Evolutionary conservation across 176 grass and related monocot species (phyloP), one percentile per base, ranked within the genome.

Genomic region (Raddia distichophylla): DNA sequence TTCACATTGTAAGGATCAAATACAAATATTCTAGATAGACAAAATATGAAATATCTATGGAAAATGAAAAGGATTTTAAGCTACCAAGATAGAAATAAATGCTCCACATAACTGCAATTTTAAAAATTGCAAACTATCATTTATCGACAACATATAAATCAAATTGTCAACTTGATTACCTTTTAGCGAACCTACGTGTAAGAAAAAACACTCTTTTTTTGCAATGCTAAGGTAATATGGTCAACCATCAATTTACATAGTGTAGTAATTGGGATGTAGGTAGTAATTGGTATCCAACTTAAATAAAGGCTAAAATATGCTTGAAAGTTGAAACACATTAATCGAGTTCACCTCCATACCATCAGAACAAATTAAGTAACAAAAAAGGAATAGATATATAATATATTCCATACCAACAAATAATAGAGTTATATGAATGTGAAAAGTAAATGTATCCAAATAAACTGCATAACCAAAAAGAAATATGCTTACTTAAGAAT

Each of bases 401-500:
- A 65, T 47, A 8, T 57, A 56, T 69, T 60, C 22, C 63, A 80
- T 71, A 83, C 57, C 75, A 84, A 51, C 56, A 84, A 77, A 83
- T 66, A 87, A 19, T 84, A 71, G 66, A 82, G 54, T 12, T 80
- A 34, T 84, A 69, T 0, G 54, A 69, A 86, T 85, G 32, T 76
- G 50, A 78, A 72, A 82, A 86, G 43, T 73, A 86, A 67, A 90
- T 82, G 73, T 34, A 86, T 77, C 59, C 73, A 87, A 76, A 91
- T 44, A 78, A 84, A 85, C 71, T 67, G 59, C 77, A 85, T 85
- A 65, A 17, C 9, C 8, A 32, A 74, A 56, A 80, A 22, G 55
- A 86, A 58, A 60, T 54, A 84, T 71, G 14, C 90, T 91, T 93
- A 98, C 96, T 86, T 95, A 78, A 98, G 88, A 93, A 95, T 98